Evolutionary conservation across 768 basidiomycete species (phyloP).

Genomic region (Kwoniella europaea): DNA sequence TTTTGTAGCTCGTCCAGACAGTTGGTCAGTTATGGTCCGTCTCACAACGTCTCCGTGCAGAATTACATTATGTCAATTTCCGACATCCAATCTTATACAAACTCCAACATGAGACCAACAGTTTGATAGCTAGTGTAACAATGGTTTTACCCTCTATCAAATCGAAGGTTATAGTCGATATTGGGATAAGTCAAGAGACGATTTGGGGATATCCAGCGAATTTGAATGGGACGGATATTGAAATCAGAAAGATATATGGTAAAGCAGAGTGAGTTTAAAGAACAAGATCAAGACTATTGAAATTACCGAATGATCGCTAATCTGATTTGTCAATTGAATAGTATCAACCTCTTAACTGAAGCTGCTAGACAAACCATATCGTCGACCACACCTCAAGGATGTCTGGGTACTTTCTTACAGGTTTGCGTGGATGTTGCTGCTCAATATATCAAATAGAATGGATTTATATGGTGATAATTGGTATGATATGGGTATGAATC

Average conservation of each 20-base stretch:
- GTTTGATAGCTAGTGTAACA: slow-evolving; percentile 4
- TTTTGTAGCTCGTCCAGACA: slow-evolving; percentile 35
- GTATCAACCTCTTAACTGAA: slow-evolving; percentile 22
- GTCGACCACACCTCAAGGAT: slow-evolving; percentile 26
- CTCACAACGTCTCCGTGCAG: slow-evolving; percentile 34
- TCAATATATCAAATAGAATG: slow-evolving; percentile 14
- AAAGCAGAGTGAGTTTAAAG: slow-evolving; percentile 23
- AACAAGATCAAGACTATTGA: not conserved
- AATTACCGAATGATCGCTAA: not conserved
- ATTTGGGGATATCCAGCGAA: slow-evolving; percentile 23
- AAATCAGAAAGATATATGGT: slow-evolving; percentile 15
- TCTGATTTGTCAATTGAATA: not conserved
- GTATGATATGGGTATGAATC: too few relatives aligned
- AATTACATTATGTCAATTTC: slow-evolving; percentile 40
- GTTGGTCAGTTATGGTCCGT: slow-evolving; percentile 38
- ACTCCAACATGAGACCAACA: not conserved
- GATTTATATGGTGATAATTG: not conserved
- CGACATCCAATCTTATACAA: slow-evolving; percentile 37
- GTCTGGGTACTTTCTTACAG: slow-evolving; percentile 42
- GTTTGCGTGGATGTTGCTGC: slow-evolving; percentile 35
- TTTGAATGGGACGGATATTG: slow-evolving; percentile 6
- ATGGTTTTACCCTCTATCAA: slow-evolving; percentile 18
- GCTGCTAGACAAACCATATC: slow-evolving; percentile 25
- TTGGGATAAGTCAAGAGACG: slow-evolving; percentile 15
- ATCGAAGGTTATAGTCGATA: slow-evolving; percentile 10